phyloP scores from a whole-genome alignment of 2,329 filamentous ascomycete genomes.

The Coniochaeta pulveracea region DNA sequence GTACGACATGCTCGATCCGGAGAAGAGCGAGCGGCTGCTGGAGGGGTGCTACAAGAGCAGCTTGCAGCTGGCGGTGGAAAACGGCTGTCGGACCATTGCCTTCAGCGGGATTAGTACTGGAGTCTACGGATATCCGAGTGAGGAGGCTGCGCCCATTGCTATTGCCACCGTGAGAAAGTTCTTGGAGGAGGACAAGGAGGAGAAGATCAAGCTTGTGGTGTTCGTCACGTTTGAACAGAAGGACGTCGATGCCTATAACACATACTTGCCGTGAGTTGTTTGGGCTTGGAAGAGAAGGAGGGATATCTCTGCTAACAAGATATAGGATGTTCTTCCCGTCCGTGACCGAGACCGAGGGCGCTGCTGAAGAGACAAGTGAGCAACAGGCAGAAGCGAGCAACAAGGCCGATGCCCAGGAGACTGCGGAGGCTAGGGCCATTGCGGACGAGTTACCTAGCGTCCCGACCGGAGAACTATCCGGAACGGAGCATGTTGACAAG shows the following conservation, averaged over 20 bases:
- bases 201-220: conserved; percentile 58
- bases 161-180: conserved; percentile 46
- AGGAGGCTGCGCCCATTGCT: conserved; percentile 61
- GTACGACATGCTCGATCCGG: conserved; percentile 36
- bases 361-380: conserved; percentile 6
- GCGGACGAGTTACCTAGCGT: conserved; percentile 16
- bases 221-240: conserved; percentile 78
- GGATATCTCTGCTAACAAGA: no score
- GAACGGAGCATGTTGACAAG: conserved; percentile 13
- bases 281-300: no score
- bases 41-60: conserved; percentile 57
- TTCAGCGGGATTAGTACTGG: conserved; percentile 84
- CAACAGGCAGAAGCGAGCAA: conserved; percentile 5
- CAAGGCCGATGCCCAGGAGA: conserved; percentile 9
- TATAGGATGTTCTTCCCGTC: conserved; percentile 16
- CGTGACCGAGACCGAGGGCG: conserved; percentile 7
- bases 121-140: conserved; percentile 75
- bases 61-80: conserved; percentile 59
- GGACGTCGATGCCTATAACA: conserved; percentile 63
- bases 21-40: conserved; percentile 36
- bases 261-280: conserved; percentile 66
- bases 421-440: conserved; percentile 15
- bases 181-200: conserved; percentile 31
- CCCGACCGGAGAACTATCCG: conserved; percentile 15
- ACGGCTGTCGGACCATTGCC: conserved; percentile 59